phyloP scores from a whole-genome alignment of 768 basidiomycete species.

The Pleurotus platypus region DNA sequence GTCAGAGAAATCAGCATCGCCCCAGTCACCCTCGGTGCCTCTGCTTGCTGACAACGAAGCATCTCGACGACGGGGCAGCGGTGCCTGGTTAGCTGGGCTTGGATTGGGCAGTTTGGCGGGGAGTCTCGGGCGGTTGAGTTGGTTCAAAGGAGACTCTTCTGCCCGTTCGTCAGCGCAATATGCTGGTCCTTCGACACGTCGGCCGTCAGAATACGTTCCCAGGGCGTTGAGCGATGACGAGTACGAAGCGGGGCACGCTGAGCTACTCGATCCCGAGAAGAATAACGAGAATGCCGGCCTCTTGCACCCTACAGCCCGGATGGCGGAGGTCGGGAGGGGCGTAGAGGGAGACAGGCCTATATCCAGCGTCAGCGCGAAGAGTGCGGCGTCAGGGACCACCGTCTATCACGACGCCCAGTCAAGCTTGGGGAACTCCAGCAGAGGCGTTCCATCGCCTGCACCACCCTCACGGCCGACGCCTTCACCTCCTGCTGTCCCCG shows the following conservation, averaged over 20 bases:
- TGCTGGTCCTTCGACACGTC: conserved; percentile 9
- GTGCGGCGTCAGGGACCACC: conserved; percentile 50
- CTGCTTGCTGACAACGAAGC: conserved; percentile 6
- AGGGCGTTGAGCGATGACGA: conserved; percentile 34
- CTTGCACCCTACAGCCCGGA: conserved; percentile 21
- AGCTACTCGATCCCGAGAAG: conserved; percentile 20
- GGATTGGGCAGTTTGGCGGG: conserved; percentile 38
- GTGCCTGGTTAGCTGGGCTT: conserved; percentile 29
- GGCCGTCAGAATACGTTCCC: conserved; percentile 18
- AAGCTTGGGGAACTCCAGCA: conserved; percentile 3
- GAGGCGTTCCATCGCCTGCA: conserved; percentile 21
- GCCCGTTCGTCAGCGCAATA: conserved; percentile 16
- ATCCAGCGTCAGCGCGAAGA: conserved; percentile 54
- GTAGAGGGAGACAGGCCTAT: conserved; percentile 47
- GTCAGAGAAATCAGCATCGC: conserved; percentile 21
- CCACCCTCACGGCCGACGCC: conserved; percentile 17
- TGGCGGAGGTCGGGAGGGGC: conserved; percentile 31
- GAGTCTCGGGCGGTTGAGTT: conserved; percentile 47
- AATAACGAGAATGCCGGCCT: conserved; percentile 15
- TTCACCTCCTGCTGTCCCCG: conserved; percentile 34
- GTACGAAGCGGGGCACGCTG: conserved; percentile 38
- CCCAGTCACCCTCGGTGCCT: conserved; percentile 8
- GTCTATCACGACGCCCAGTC: conserved; percentile 56
- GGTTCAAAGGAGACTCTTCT: conserved; percentile 46
- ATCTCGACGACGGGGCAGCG: background rate